Conservation (phyloP, 1,284 basidiomycete genomes). For the Ganoderma sp. region DNA sequence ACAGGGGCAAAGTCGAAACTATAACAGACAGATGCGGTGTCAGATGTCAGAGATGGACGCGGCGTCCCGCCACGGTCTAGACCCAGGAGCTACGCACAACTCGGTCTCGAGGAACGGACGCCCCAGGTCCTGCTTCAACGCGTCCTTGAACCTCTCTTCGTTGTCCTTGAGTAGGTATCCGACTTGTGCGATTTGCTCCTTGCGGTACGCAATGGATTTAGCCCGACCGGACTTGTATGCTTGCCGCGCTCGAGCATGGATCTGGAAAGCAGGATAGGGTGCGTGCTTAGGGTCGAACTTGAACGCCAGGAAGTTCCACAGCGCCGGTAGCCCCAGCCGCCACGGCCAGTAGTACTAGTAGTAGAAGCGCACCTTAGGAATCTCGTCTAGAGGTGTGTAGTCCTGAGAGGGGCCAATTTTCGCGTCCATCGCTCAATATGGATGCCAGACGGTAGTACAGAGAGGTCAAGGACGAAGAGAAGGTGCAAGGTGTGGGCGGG, state of each 20-base stretch:
- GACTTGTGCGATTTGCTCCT: slow-evolving; percentile 69
- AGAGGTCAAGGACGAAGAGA: neutral
- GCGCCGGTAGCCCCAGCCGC: too few relatives aligned
- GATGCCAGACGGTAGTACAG: neutral
- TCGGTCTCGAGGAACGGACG: slow-evolving; percentile 58
- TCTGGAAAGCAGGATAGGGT: slow-evolving; percentile 44
- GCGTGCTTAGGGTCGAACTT: too few relatives aligned
- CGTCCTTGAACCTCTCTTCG: slow-evolving; percentile 56
- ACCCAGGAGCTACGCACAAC: slow-evolving; percentile 50
- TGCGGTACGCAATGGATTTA: slow-evolving; percentile 63
- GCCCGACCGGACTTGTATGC: slow-evolving; percentile 68
- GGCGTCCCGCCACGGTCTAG: neutral
- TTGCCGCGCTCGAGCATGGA: slow-evolving; percentile 55
- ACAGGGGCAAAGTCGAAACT: slow-evolving; percentile 64
- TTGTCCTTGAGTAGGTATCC: slow-evolving; percentile 75
- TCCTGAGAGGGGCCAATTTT: neutral
- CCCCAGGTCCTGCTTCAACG: slow-evolving; percentile 62
- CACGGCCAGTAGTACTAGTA: too few relatives aligned
- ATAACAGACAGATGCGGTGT: neutral
- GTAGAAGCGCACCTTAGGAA: neutral
- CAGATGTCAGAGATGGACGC: neutral
- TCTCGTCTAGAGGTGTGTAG: neutral
- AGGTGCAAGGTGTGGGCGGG: too few relatives aligned
- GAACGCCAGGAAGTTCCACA: too few relatives aligned
- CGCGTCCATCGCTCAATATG: neutral